Conservation (phyloP, 225 moss, liverwort and hornwort species). For the Straminergon stramineum region DNA sequence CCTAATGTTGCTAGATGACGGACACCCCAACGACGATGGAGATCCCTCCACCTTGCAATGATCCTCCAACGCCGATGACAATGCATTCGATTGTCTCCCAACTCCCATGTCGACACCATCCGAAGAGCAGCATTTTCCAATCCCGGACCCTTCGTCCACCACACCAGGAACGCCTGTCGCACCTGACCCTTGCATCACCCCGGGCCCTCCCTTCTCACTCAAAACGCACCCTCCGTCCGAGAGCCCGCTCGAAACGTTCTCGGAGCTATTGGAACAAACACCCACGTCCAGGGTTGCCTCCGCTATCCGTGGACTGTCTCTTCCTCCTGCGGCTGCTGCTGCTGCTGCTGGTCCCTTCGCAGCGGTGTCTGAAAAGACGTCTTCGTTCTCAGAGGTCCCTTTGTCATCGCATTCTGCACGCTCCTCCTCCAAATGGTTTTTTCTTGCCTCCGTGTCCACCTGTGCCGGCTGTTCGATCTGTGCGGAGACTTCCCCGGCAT, state of each 20-base stretch:
- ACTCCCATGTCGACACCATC: slow-evolving; percentile 69
- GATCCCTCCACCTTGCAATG: slow-evolving; percentile 43
- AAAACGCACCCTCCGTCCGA: slow-evolving; percentile 45
- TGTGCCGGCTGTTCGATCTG: slow-evolving; percentile 14
- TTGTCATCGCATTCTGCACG: slow-evolving; percentile 4
- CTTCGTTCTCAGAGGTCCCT: slow-evolving; percentile 1
- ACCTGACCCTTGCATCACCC: slow-evolving; percentile 34
- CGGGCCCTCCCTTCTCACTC: slow-evolving; percentile 34
- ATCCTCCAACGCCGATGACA: slow-evolving; percentile 31
- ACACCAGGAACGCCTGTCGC: slow-evolving; percentile 31
- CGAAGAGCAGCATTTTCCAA: slow-evolving; percentile 87
- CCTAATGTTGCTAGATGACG: slow-evolving; percentile 45
- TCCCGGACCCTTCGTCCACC: slow-evolving; percentile 79
- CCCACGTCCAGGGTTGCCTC: slow-evolving; percentile 47
- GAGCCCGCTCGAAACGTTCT: slow-evolving; percentile 60
- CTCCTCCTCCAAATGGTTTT: slow-evolving; percentile 18
- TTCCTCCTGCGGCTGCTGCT: background rate
- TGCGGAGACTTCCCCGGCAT: background rate
- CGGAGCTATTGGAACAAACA: slow-evolving; percentile 78
- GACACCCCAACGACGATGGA: slow-evolving; percentile 58
- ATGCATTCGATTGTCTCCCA: slow-evolving; percentile 33
- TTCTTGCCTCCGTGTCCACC: slow-evolving; percentile 17
- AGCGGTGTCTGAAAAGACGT: slow-evolving; percentile 29
- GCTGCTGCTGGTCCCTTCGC: slow-evolving; percentile 24
- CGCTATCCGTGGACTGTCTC: slow-evolving; percentile 23